phyloP scores from a whole-genome alignment of 192 early-diverging fungal genomes.

The Rhizoclosmatium globosum region DNA sequence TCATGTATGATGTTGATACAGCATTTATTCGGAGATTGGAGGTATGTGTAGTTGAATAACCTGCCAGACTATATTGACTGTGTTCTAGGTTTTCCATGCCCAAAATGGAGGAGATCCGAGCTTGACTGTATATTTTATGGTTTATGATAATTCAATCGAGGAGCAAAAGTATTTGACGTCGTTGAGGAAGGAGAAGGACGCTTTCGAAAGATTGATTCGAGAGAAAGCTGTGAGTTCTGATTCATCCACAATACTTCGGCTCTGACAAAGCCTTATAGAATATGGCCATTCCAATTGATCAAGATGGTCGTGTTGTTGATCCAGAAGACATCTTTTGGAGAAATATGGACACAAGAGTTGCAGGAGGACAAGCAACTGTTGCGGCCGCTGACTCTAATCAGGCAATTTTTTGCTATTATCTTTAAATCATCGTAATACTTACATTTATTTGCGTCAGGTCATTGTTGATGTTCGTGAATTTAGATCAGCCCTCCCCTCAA shows the following conservation, averaged over 20 bases:
- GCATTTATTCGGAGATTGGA: slow-evolving; percentile 90
- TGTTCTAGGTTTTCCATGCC: slow-evolving; percentile 64
- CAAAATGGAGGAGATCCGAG: slow-evolving; percentile 53
- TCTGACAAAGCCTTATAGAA: slow-evolving; percentile 50
- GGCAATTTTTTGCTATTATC: neutral
- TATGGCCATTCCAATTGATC: slow-evolving; percentile 81
- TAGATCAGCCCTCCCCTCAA: slow-evolving; percentile 85
- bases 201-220: slow-evolving; percentile 91
- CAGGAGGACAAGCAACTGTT: slow-evolving; percentile 61
- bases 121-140: slow-evolving; percentile 89
- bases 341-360: slow-evolving; percentile 67
- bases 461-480: slow-evolving; percentile 95
- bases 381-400: slow-evolving; percentile 32
- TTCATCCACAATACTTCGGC: neutral
- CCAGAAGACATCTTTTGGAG: slow-evolving; percentile 60
- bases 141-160: slow-evolving; percentile 94
- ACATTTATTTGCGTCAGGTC: slow-evolving; percentile 44
- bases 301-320: slow-evolving; percentile 59
- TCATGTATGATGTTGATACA: slow-evolving; percentile 92
- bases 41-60: slow-evolving; percentile 46
- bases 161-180: slow-evolving; percentile 89
- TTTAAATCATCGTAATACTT: neutral
- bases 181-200: slow-evolving; percentile 88
- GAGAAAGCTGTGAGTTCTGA: slow-evolving; percentile 76
- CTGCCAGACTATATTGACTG: neutral